Evolutionary conservation across 495 filamentous ascomycete species (phyloP), one percentile per base, ranked within the genome.

Genomic region (Neurospora sp.): DNA sequence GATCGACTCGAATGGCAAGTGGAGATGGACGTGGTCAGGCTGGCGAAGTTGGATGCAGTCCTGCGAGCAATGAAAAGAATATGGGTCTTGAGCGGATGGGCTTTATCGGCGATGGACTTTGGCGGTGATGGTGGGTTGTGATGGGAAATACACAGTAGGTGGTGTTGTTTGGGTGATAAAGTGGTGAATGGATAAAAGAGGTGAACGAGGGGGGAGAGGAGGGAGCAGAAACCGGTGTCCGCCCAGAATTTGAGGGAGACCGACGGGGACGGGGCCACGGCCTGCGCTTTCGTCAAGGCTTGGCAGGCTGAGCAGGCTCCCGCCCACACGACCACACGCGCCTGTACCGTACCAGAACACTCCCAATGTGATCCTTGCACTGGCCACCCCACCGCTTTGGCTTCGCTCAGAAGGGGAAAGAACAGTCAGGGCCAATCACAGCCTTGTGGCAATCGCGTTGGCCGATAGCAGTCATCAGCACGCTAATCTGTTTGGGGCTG

Each of bases 1-100:
- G 69, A 31, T 48, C 69, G 73, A 59, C 24, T 45, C 36, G 72
- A 74, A 69, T 71, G 72, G 77, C 69, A 66, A 66, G 54, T 34
- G 54, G 28, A 66, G 15, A 66, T 19, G 54, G 28, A 66, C 24
- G 54, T 66, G 54, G 54, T 72, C 78, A 75, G 83, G 78, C 81
- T 78, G 73, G 75, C 81, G 80, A 84, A 84, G 79, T 83, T 83
- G 81, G 82, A 80, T 85, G 83, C 82, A 79, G 75, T 75, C 81
- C 78, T 76, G 74, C 76, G 72, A 43, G 73, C 72, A 78, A 71
- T 73, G 77, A 77, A 74, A 71, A 74, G 69, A 74, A 66, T 19
- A 66, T 66, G 54, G 28, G 7, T 66, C 54, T 66, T 66, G 7
- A 76, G 75, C 70, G 74, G 75, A 72, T 76, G 71, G 62, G 69